Evolutionary conservation across 352 stramenopile species (phyloP), one percentile per base, ranked within the genome.

Genomic region (Globisporangium ultimum): DNA sequence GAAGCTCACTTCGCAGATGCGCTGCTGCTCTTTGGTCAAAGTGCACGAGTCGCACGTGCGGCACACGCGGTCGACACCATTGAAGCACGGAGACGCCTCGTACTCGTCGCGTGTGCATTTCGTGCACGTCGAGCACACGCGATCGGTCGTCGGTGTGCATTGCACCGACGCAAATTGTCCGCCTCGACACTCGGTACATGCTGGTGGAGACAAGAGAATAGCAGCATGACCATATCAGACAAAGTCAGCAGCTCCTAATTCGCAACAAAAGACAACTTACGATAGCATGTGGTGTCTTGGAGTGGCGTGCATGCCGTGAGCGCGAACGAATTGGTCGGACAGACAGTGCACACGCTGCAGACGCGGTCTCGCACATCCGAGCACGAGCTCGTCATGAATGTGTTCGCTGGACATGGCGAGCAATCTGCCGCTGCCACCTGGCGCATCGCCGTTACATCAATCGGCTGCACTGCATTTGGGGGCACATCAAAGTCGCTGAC

Each of bases 31-130:
- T 17, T 60, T 61, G 5, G 78, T 89, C 34, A 93, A 69, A 4
- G 71, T 63, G 43, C 84, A 93, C 50, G 81, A 91, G 64, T 91
- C 76, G 55, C 81, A 93, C 24, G 79, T 80, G 48, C 71, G 80
- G 38, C 84, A 91, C n/a, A 90, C 61, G 15, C 84, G 84, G 34
- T 93, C 54, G 15, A 64, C 57, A 12, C 80, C 79, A 21, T 78
- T 75, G 6, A 58, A 61, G 28, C 84, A 91, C 20, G 78, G 60
- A 10, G 72, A 83, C 0, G 72, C 70, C 55, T 90, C 81, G 64
- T 87, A 93, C 49, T 93, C 79, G 55, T 93, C 81, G 15, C 71
- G 52, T 17, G 81, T 84, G 62, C 84, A 93, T 24, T 64, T 63
- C 13, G 81, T 91, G n/a, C 84, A 93, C 6, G 68, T 46, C 15